Evolutionary conservation across 306 rosid species (phyloP), one percentile per base, ranked within the genome.

Genomic region (Dalbergia oliveri): DNA sequence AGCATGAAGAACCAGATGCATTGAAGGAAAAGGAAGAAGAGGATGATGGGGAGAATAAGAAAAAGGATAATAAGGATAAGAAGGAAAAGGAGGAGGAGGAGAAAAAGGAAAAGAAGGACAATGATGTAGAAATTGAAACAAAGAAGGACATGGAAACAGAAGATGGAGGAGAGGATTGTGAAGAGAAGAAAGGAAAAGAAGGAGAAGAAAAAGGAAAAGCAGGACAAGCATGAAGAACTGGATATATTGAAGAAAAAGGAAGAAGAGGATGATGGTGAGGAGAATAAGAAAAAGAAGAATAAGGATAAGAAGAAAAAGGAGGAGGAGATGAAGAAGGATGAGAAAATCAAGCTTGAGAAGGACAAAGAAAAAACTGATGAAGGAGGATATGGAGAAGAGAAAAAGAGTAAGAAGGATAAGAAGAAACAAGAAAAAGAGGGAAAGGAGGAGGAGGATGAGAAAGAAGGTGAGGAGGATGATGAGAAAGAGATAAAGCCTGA

Each of bases 351-450:
- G 43, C 16, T 8, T 12, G 56, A 63, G 33, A 65, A 59, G 23
- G 82, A 70, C 18, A 23, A 4, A 4, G 72, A 13, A 60, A 69
- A 82, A 49, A 37, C 59, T 11, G 56, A 73, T 26, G 50, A 73
- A 21, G 76, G 62, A 34, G 64, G 23, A 33, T 73, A 45, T 4
- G 31, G 23, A 49, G 71, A 21, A 19, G 72, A 47, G 34, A 12
- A 50, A 13, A 58, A 68, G 54, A 53, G n/a, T 9, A 65, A 77
- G 23, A 71, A 72, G 23, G 77, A 80, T 41, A 51, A 57, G 19
- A 74, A 75, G 63, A 75, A 79, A 26, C 64, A 67, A 18, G 82
- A 76, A 1, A 44, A 58, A 41, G 50, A 68, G 0, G 76, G 44
- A 23, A 76, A 43, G 51, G 75, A 43, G 7, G 81, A 60, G 11